Percentiles rank a stretch among this genome's conserved stretches.
Conservation (phyloP, 2,329 filamentous ascomycete genomes). For the Hirsutella thompsonii region DNA sequence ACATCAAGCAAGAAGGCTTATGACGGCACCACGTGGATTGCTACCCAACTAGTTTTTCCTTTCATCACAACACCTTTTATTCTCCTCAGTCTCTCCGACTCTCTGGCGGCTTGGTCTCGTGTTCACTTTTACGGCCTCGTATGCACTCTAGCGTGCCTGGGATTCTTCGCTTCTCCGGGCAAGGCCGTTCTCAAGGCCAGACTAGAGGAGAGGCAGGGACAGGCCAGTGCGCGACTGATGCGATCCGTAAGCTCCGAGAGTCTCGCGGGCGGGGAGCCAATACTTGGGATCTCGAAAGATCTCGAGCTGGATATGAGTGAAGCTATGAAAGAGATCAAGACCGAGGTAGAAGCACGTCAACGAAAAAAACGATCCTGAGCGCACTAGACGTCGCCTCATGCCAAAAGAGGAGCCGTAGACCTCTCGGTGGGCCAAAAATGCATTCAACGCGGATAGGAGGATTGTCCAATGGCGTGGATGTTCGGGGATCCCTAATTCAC, state of each 20-base stretch:
- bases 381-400: no score
- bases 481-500: no score
- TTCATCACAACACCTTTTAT: slow-evolving; percentile 81
- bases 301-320: slow-evolving; percentile 64
- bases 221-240: slow-evolving; percentile 30
- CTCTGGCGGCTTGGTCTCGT: slow-evolving; percentile 63
- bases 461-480: no score
- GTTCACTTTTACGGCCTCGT: slow-evolving; percentile 82
- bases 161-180: slow-evolving; percentile 69
- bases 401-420: no score
- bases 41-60: slow-evolving; percentile 71
- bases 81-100: slow-evolving; percentile 59
- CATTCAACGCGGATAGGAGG: no score
- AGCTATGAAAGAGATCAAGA: slow-evolving; percentile 59
- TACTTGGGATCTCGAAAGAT: slow-evolving; percentile 70
- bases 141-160: slow-evolving; percentile 50
- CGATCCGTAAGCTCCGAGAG: slow-evolving; percentile 45
- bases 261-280: slow-evolving; percentile 42
- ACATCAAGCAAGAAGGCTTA: slow-evolving; percentile 72
- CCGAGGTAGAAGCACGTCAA: slow-evolving; percentile 49
- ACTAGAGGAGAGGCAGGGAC: slow-evolving; percentile 43
- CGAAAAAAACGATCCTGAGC: slow-evolving; percentile 14
- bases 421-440: no score
- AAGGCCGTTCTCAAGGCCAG: slow-evolving; percentile 46
- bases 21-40: slow-evolving; percentile 61